Base-by-base conservation (phyloP, 441 rosid genomes). In the Arabidopsis lyrata region DNA sequence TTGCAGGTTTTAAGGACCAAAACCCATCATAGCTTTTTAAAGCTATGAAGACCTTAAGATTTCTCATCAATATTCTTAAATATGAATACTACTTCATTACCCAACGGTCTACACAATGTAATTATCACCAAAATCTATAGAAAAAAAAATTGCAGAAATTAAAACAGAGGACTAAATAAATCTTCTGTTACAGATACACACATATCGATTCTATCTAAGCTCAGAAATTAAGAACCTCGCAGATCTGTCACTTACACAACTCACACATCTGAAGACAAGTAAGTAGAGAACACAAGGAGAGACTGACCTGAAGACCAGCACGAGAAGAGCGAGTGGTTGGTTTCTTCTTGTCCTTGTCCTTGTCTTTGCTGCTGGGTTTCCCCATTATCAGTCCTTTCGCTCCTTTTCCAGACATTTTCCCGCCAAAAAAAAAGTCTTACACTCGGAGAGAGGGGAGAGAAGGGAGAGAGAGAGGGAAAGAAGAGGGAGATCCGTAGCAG, bases 241-340 rank as follows among this genome's bases (percentile, higher is more conserved):
- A 74, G 77, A 74, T 74, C 77, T 27, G 44, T 74, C 7, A 59
- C 54, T 16, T 11, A 38, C 11, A 47, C 52, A 31, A 1, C 65
- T 56, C 59, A 73, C 41, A 65, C 32, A 55, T 55, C 34, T 58
- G 12, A 16, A 48, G 55, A 63, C 16, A 53, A 29, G 20, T 6
- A 22, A 32, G 10, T 48, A 15, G 0, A 27, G 2, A 20, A 13
- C 31, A 49, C 2, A 49, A 24, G 20, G 36, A 13, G 50, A 63
- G 52, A 68, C 70, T 74, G 39, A 77, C 98, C 91, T 93, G 97
- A 22, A 93, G 98, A 80, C 98, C 97, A 66, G 98, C 95, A 44
- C 98, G 98, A 52, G 94, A 88, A 52, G 97, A 93, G 70, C 97
- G 96, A 48, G 97, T 89, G 59, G 73, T 73, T 3, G 97, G 95